Evolutionary conservation across 2,329 filamentous ascomycete species (phyloP).

Genomic region (Aspergillus viridinutans): DNA sequence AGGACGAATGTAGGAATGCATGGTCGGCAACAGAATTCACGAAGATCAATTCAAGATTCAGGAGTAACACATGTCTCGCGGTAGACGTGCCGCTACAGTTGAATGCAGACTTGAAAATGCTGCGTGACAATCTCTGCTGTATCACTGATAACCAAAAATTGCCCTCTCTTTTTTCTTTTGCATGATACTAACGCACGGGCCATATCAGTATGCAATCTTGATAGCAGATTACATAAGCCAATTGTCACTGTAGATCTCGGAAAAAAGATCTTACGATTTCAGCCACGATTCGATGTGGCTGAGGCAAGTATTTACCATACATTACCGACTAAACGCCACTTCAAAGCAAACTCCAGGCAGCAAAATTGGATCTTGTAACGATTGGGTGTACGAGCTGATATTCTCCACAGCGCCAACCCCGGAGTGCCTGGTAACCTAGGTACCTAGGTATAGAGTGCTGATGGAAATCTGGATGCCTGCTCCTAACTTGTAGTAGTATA

Average conservation of each 20-base stretch:
- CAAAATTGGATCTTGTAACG: not conserved
- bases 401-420: not conserved
- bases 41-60: not conserved
- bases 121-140: not conserved
- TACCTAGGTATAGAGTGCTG: too few relatives aligned
- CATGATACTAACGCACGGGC: constrained; percentile 19
- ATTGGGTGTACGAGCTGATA: not conserved
- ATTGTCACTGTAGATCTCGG: not conserved
- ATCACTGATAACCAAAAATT: not conserved
- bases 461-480: constrained; percentile 5
- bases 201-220: constrained; percentile 4
- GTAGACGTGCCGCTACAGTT: not conserved
- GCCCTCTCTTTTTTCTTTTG: constrained; percentile 11
- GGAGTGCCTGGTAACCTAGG: not conserved
- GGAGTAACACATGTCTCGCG: not conserved
- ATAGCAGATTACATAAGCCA: constrained; percentile 10
- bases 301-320: not conserved
- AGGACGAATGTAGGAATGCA: constrained; percentile 39
- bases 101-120: not conserved
- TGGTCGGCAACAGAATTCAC: constrained; percentile 9
- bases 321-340: not conserved
- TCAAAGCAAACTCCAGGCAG: not conserved
- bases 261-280: constrained; percentile 1
- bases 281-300: not conserved
- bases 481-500: not conserved